Evolutionary conservation across 208 protist genomes (phyloP).

Genomic region (Histomonas meleagridis): DNA sequence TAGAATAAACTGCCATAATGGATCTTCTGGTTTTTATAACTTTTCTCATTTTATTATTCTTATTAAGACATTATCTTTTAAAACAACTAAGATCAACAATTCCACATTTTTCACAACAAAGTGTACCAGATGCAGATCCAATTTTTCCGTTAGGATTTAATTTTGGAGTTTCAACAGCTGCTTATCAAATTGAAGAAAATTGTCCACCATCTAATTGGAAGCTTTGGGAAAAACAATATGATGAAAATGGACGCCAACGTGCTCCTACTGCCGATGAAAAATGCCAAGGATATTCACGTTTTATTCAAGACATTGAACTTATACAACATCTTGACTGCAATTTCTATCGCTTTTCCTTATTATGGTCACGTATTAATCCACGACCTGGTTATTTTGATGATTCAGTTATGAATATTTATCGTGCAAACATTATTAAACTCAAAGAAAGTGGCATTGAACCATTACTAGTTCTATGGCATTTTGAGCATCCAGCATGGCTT

Average conservation of each 20-base stretch:
- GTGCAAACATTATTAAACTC: not conserved
- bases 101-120: not conserved
- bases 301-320: not conserved
- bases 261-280: not conserved
- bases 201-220: not conserved
- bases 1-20: too few relatives aligned
- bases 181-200: not conserved
- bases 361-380: not conserved
- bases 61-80: not conserved
- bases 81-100: not conserved
- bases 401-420: not conserved
- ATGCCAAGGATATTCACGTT: not conserved
- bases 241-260: not conserved
- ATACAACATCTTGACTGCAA: not conserved
- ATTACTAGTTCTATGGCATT: not conserved
- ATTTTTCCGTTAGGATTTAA: not conserved
- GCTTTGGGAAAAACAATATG: not conserved
- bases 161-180: slow-evolving; percentile 23
- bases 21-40: not conserved
- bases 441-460: not conserved
- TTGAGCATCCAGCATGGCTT: slow-evolving; percentile 21
- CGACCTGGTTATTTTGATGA: not conserved
- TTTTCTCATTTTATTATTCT: not conserved
- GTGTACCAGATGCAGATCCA: not conserved
- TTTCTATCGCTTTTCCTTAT: not conserved